These are phyloP conservation scores for Cubamyces sp. DNA, from an alignment of 768 basidiomycete genomes.

Conservation along the genomic window DNA sequence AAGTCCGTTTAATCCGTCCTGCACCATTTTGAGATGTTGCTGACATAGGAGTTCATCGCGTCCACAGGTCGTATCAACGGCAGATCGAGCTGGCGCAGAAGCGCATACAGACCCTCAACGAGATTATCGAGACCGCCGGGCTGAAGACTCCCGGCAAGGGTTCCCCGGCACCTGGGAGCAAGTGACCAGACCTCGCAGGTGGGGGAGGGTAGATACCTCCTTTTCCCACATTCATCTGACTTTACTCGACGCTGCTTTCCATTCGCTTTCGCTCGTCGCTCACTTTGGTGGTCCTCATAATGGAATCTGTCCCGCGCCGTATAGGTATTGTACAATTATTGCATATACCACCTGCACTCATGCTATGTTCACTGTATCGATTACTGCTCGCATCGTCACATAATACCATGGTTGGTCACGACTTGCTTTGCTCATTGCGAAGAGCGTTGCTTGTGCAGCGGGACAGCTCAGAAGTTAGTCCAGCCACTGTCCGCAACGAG, in stretches of 20 bases:
- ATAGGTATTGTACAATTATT: slow-evolving; percentile 25
- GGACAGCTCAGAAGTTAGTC: slow-evolving; percentile 35
- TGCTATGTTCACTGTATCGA: slow-evolving; percentile 19
- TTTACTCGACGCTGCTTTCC: slow-evolving; percentile 7
- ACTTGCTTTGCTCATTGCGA: no score
- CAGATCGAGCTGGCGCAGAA: slow-evolving; percentile 66
- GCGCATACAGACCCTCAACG: slow-evolving; percentile 63
- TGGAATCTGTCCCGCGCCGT: slow-evolving; percentile 1
- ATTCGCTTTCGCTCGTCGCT: slow-evolving; percentile 7
- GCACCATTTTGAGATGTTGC: neutral
- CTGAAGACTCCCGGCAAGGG: slow-evolving; percentile 16
- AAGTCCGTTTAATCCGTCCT: slow-evolving; percentile 49
- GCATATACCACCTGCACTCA: slow-evolving; percentile 15
- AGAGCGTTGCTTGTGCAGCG: no score
- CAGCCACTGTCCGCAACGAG: slow-evolving; percentile 53
- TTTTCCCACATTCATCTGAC: neutral
- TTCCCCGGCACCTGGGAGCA: slow-evolving; percentile 2
- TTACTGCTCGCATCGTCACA: slow-evolving; percentile 8
- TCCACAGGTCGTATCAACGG: slow-evolving; percentile 21
- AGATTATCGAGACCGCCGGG: slow-evolving; percentile 43
- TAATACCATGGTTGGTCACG: neutral
- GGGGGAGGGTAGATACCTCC: neutral
- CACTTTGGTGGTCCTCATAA: neutral
- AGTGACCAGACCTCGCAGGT: neutral
- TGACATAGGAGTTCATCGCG: neutral